These are phyloP conservation scores for Blastobotrys elegans DNA, from an alignment of 1,139 yeast species.

Conservation along the genomic window DNA sequence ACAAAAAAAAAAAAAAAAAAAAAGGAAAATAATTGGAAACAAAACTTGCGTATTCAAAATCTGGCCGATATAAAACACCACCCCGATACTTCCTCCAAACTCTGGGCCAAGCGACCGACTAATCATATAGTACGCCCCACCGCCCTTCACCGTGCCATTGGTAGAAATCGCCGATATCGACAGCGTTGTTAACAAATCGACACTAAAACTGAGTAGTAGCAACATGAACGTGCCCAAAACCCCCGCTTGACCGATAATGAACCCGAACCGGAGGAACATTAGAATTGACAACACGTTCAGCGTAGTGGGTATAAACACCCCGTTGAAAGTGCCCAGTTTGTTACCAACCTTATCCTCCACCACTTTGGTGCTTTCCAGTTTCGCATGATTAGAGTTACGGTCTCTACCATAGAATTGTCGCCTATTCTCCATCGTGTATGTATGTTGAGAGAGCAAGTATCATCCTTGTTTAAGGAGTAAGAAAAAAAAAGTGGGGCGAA, in stretches of 20 bases:
- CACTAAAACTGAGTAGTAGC: slow-evolving; percentile 53
- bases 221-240: slow-evolving; percentile 49
- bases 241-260: slow-evolving; percentile 76
- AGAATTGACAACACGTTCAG: slow-evolving; percentile 70
- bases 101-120: slow-evolving; percentile 76
- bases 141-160: slow-evolving; percentile 78
- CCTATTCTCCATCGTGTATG: no score
- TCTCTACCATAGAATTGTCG: slow-evolving; percentile 8
- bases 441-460: no score
- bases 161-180: slow-evolving; percentile 78
- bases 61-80: slow-evolving; percentile 73
- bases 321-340: slow-evolving; percentile 36
- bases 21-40: no score
- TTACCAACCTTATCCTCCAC: not conserved
- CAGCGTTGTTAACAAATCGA: slow-evolving; percentile 62
- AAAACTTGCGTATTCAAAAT: slow-evolving; percentile 52
- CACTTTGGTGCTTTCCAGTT: not conserved
- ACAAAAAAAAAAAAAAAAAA: no score
- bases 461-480: no score
- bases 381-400: not conserved
- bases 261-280: slow-evolving; percentile 76
- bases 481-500: no score
- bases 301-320: slow-evolving; percentile 73
- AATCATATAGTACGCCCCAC: slow-evolving; percentile 82
- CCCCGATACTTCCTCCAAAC: slow-evolving; percentile 80